These are phyloP conservation scores for Fusarium nelsonii DNA, from an alignment of 2,329 filamentous ascomycete species.

Conservation along the genomic window DNA sequence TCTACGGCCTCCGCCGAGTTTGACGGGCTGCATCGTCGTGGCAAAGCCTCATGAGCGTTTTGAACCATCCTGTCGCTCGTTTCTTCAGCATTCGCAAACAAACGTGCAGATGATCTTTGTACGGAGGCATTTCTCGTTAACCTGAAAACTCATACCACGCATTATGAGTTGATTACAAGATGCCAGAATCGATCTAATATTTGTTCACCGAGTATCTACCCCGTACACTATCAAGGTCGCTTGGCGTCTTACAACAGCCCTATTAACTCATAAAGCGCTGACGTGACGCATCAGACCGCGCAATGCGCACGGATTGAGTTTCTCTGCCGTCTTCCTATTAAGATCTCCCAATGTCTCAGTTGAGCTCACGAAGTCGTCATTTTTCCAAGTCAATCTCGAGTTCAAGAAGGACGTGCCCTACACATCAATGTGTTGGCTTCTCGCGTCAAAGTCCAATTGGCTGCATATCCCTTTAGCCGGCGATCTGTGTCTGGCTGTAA, in stretches of 20 bases:
- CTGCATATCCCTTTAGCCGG: constrained; percentile 4
- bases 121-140: background rate
- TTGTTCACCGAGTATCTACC: background rate
- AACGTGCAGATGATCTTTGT: background rate
- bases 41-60: constrained; percentile 16
- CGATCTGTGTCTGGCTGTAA: constrained; percentile 2
- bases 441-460: constrained; percentile 22
- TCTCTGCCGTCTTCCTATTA: background rate
- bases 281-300: background rate
- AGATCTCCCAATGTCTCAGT: constrained; percentile 16
- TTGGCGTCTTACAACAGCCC: background rate
- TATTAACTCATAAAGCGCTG: background rate
- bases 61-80: background rate
- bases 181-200: background rate
- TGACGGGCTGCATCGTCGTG: constrained; percentile 4
- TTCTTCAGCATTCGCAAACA: background rate
- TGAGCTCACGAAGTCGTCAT: background rate
- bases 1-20: background rate
- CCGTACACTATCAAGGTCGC: background rate
- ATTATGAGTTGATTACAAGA: background rate
- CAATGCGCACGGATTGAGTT: background rate
- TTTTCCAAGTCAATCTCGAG: background rate
- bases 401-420: constrained; percentile 1
- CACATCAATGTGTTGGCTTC: constrained; percentile 8
- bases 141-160: background rate